Evolutionary conservation across 2,329 filamentous ascomycete species (phyloP), one percentile per base, ranked within the genome.

Genomic region (Hansfordia pulvinata): DNA sequence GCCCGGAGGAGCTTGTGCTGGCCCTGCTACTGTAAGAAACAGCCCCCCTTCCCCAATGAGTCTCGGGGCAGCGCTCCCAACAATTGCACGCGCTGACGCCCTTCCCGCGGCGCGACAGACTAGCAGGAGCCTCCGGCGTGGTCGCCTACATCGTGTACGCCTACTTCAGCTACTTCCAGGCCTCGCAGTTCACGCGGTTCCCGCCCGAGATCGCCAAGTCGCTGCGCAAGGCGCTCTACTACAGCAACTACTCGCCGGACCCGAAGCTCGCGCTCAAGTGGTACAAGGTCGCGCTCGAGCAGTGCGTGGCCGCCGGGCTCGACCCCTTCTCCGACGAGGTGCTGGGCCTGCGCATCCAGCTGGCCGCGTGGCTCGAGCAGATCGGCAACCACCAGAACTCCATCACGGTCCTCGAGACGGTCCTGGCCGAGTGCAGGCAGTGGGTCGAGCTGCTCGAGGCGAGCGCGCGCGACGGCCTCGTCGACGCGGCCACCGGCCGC

Each of bases 301-400:
- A 78, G 27, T 84, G 84, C 30, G 59, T 74, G 26, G 74, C 83
- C 42, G 46, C 79, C 26, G 73, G 75, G 1, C 70, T 98, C 58
- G 84, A 96, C 45, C 83, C 82, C 0, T 92, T 86, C 47, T 86
- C 81, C 4, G 81, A 94, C 40, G 86, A 94, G 48, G 76, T 94
- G 18, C 64, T 94, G 39, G 90, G 90, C 7, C 75, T 96, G 27
- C 83, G 85, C 44, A 76, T 96, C 26, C 75, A 86, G 46, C 63
- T 93, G 7, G 75, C 83, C 2, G 65, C 67, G 8, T 74, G 93
- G 63, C 64, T 93, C 35, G 83, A 94, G 52, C 76, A 78, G 43
- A 69, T 82, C 10, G 65, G 75, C 17, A 70, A 78, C 41, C 75
- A 75, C 43, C 62, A 69, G 13, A 69, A 75, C 30, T 74, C 85